Evolutionary conservation across 176 grass and related monocot species (phyloP).

Genomic region (Eleusine coracana): DNA sequence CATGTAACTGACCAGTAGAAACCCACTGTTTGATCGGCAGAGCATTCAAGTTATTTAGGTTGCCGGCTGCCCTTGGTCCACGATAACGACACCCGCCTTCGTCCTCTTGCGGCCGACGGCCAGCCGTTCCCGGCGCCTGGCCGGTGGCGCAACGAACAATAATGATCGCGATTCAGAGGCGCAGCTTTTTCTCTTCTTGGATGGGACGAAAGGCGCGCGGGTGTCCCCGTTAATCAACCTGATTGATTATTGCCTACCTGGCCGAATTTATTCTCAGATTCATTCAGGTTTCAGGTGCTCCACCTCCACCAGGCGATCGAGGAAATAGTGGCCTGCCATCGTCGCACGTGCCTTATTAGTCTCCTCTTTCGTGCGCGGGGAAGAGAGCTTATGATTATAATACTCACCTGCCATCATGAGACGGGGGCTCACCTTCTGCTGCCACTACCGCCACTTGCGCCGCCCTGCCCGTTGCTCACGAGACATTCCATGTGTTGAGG

Average conservation of each 20-base stretch:
- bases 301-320: no score
- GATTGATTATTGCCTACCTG: not conserved
- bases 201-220: not conserved
- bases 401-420: not conserved
- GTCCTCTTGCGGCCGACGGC: not conserved
- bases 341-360: conserved; percentile 9
- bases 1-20: no score
- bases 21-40: no score
- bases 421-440: not conserved
- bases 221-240: not conserved
- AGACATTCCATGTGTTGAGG: conserved; percentile 37
- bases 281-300: conserved; percentile 6
- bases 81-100: not conserved
- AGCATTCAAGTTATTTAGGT: no score
- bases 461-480: conserved; percentile 14
- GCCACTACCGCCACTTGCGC: not conserved
- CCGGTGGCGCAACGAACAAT: not conserved
- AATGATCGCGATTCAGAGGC: not conserved
- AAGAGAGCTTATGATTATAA: not conserved
- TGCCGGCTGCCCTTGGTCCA: not conserved
- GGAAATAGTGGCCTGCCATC: not conserved
- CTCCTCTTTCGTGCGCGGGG: not conserved
- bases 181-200: not conserved
- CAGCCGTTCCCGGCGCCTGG: not conserved
- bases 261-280: conserved; percentile 14